Evolutionary conservation across 163 green algal species (phyloP), one percentile per base, ranked within the genome.

Genomic region (Prototheca wickerhamii): DNA sequence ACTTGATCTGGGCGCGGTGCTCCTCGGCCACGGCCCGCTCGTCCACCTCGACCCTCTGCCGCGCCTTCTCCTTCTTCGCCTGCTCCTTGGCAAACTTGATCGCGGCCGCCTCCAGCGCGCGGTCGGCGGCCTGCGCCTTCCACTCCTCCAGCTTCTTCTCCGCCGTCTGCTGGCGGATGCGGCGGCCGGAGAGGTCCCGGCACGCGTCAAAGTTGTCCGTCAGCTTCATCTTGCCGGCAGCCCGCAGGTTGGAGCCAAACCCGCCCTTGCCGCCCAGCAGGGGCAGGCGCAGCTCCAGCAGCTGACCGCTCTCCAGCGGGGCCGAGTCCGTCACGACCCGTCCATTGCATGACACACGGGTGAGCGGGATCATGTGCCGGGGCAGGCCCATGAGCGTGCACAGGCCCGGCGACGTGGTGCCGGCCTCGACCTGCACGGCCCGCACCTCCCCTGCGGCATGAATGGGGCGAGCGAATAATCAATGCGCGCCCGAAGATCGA

Each of bases 171-270:
- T 93, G 84, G 8, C 86, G 72, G 35, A 96, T 56, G 7, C 90
- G 76, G 21, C 90, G 71, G n/a, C 92, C 92, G n/a, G 78, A 83
- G 28, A 97, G 77, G 74, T 98, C 92, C 2, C 92, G 75, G 69
- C 85, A 94, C 3, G 90, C 90, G 63, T 97, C 88, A 65, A 91
- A 90, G 72, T 97, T 97, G 67, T 83, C 86, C 4, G 86, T 93
- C n/a, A 89, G 73, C 58, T 89, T 87, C 40, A 88, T 82, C 21
- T 87, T 77, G 31, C 88, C 89, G 26, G 89, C 83, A 15, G 79
- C 88, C 32, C 91, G 80, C 61, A 98, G 82, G 72, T 95, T 74
- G 8, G 91, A 87, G 1, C 91, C 91, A 74, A 98, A 98, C 40
- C 91, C 91, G 20, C 91, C 91, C 76, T 98, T 84, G 71, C 75